phyloP scores from a whole-genome alignment of 1,139 yeast genomes.

The Lodderomyces oxycetoniae region DNA sequence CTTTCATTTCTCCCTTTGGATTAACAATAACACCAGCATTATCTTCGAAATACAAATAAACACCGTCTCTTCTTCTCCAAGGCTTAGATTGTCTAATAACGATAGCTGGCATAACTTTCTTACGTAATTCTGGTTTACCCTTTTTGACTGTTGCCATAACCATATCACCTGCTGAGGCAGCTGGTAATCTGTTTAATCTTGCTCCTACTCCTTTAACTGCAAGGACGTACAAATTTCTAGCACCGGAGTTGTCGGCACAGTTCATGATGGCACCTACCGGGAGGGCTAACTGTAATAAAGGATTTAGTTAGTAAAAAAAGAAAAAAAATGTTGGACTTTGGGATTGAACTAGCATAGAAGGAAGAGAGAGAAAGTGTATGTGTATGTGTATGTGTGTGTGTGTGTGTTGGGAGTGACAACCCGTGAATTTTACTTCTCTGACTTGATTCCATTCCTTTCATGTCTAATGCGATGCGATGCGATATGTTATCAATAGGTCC shows the following conservation, averaged over 20 bases:
- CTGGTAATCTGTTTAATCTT: slow-evolving; percentile 99
- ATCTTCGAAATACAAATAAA: slow-evolving; percentile 99
- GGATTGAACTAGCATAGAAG: too few relatives aligned
- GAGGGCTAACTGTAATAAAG: slow-evolving; percentile 66
- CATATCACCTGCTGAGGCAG: slow-evolving; percentile 99
- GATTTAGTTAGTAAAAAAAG: slow-evolving; percentile 23
- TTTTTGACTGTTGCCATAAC: slow-evolving; percentile 99
- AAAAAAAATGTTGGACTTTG: neutral
- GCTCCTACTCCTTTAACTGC: slow-evolving; percentile 99
- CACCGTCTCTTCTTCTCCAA: slow-evolving; percentile 99
- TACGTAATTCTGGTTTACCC: slow-evolving; percentile 99
- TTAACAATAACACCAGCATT: slow-evolving; percentile 99
- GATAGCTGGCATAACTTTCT: slow-evolving; percentile 99
- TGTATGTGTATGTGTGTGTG: too few relatives aligned
- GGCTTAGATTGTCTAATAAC: slow-evolving; percentile 99
- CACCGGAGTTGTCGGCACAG: slow-evolving; percentile 99
- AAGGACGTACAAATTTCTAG: slow-evolving; percentile 97
- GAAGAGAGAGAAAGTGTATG: too few relatives aligned
- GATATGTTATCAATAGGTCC: too few relatives aligned
- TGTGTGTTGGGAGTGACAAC: too few relatives aligned
- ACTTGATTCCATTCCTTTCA: too few relatives aligned
- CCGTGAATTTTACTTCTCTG: too few relatives aligned
- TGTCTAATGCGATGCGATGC: too few relatives aligned
- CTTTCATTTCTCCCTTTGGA: slow-evolving; percentile 99
- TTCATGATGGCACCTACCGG: slow-evolving; percentile 99